Conservation (phyloP, 2,329 filamentous ascomycete species). For the Hymenoscyphus fructigenus region DNA sequence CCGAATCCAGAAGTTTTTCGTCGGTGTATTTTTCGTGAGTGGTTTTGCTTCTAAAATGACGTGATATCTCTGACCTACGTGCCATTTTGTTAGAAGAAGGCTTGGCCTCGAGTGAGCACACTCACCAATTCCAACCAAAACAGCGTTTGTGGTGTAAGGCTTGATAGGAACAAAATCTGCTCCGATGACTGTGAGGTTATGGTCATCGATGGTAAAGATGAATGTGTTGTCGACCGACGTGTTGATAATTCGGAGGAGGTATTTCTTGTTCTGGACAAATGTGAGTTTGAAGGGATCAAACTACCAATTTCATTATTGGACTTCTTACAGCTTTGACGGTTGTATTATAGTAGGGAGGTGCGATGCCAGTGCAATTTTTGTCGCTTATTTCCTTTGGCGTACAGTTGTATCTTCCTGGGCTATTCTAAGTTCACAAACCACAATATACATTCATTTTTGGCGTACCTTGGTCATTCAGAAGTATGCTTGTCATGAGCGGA, state of each 20-base stretch:
- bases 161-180: conserved; percentile 57
- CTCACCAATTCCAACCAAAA: conserved; percentile 40
- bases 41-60: conserved; percentile 46
- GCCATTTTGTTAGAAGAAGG: conserved; percentile 44
- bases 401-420: background rate
- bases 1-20: conserved; percentile 54
- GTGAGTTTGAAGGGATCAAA: background rate
- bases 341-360: background rate
- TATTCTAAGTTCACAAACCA: background rate
- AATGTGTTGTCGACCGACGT: conserved; percentile 43
- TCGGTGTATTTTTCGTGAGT: background rate
- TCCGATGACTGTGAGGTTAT: conserved; percentile 55
- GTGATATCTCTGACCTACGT: conserved; percentile 49
- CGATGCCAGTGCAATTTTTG: background rate
- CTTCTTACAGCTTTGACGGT: background rate
- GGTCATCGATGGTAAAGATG: conserved; percentile 51
- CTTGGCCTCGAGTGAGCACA: background rate
- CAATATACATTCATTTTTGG: background rate
- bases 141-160: conserved; percentile 48
- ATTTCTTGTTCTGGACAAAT: conserved; percentile 37
- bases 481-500: conserved; percentile 24
- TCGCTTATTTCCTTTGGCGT: background rate
- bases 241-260: conserved; percentile 49
- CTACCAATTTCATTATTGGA: background rate
- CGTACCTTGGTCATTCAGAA: conserved; percentile 10